Evolutionary conservation across 2,329 filamentous ascomycete genomes (phyloP).

Genomic region (Penicillium sp.): DNA sequence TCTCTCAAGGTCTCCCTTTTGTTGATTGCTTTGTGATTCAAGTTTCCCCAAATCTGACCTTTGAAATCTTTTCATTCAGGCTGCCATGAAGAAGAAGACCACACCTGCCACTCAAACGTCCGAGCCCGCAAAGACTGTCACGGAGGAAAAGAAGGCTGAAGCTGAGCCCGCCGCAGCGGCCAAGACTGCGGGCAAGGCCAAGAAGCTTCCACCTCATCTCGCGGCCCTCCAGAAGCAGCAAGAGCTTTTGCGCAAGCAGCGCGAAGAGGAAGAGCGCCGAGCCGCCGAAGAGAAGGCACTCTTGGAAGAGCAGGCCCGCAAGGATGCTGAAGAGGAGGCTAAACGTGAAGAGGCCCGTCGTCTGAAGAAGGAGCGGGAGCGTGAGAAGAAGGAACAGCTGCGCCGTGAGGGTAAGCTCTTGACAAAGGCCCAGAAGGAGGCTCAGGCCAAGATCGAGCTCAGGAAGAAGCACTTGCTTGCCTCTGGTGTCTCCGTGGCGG

Average conservation of each 20-base stretch:
- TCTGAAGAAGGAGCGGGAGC: constrained; percentile 45
- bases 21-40: background rate
- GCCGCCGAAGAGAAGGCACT: constrained; percentile 37
- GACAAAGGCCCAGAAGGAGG: constrained; percentile 45
- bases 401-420: constrained; percentile 45
- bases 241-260: constrained; percentile 40
- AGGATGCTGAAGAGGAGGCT: constrained; percentile 42
- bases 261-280: constrained; percentile 42
- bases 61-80: constrained; percentile 42
- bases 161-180: constrained; percentile 29
- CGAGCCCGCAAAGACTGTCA: constrained; percentile 50
- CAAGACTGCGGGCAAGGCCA: constrained; percentile 61
- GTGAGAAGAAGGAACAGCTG: constrained; percentile 47
- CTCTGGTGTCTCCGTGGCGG: constrained; percentile 42
- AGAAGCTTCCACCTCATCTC: constrained; percentile 67
- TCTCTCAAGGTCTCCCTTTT: background rate
- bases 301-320: constrained; percentile 33
- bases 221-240: constrained; percentile 47
- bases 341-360: constrained; percentile 43
- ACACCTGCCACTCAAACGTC: constrained; percentile 45
- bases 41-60: constrained; percentile 4
- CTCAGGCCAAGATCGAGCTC: constrained; percentile 43
- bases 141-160: constrained; percentile 45
- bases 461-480: constrained; percentile 47
- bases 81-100: constrained; percentile 73